Evolutionary conservation across 2,329 filamentous ascomycete species (phyloP).

Genomic region (Gremmenia infestans): DNA sequence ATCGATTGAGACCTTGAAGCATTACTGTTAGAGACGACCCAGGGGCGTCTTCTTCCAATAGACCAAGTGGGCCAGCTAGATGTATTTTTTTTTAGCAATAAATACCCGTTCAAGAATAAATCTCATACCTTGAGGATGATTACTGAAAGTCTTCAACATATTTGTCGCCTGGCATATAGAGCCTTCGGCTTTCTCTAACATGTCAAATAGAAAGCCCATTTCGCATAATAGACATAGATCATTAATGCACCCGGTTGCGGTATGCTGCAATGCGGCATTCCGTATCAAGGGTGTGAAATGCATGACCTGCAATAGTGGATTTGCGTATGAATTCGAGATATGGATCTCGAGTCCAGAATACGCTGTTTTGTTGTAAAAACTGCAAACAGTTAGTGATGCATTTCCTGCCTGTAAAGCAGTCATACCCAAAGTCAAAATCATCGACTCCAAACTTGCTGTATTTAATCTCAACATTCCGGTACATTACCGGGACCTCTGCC

Average conservation of each 20-base stretch:
- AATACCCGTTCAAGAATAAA: background rate
- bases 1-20: conserved; percentile 81
- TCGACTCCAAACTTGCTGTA: conserved; percentile 99
- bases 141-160: conserved; percentile 82
- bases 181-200: conserved; percentile 93
- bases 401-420: conserved; percentile 11
- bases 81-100: conserved; percentile 23
- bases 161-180: conserved; percentile 97
- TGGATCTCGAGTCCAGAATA: conserved; percentile 94
- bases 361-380: conserved; percentile 89
- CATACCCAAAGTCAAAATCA: conserved; percentile 92
- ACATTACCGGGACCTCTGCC: conserved; percentile 80
- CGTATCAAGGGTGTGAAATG: conserved; percentile 85
- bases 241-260: conserved; percentile 75
- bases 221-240: conserved; percentile 89
- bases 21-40: conserved; percentile 71
- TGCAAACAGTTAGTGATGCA: conserved; percentile 32
- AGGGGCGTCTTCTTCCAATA: conserved; percentile 79
- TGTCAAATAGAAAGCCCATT: conserved; percentile 92
- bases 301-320: conserved; percentile 84
- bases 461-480: conserved; percentile 93
- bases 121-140: conserved; percentile 64
- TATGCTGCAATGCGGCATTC: conserved; percentile 84
- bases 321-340: conserved; percentile 94
- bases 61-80: conserved; percentile 63